Evolutionary conservation across 208 protist genomes (phyloP).

Genomic region (Tritrichomonas musculus): DNA sequence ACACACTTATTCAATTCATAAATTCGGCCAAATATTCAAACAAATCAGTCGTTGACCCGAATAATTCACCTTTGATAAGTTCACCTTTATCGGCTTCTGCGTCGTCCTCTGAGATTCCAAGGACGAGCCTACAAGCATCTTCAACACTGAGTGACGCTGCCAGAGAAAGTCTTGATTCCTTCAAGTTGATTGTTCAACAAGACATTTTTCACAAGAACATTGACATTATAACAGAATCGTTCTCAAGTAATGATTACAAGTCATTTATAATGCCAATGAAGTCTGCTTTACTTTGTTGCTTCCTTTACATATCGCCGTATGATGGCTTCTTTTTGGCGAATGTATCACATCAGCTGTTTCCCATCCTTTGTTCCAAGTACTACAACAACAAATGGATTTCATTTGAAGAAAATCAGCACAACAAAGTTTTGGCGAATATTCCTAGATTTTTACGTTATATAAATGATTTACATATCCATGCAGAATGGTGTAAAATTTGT

Average conservation of each 20-base stretch:
- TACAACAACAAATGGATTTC: neutral
- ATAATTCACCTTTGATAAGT: too few species aligned
- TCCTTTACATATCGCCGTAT: neutral
- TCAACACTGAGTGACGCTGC: too few species aligned
- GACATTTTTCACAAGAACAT: neutral
- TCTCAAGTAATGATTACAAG: neutral
- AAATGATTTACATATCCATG: neutral
- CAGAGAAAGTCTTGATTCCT: too few species aligned
- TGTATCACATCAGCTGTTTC: neutral
- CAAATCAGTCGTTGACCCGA: too few species aligned
- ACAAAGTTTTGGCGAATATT: neutral
- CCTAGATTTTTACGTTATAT: neutral
- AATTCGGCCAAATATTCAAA: too few species aligned
- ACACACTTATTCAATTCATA: neutral
- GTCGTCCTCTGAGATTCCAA: too few species aligned
- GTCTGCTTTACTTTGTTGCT: neutral
- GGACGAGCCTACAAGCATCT: too few species aligned
- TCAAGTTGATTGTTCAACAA: neutral
- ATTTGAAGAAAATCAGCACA: neutral
- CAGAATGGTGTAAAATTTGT: neutral
- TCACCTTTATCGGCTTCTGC: too few species aligned
- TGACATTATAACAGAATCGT: neutral
- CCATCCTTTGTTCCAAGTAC: neutral
- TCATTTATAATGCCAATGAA: neutral
- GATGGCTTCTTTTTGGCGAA: neutral